These are phyloP conservation scores for Hygrophorus pudorinus DNA, from an alignment of 768 basidiomycete genomes.

Conservation along the genomic window DNA sequence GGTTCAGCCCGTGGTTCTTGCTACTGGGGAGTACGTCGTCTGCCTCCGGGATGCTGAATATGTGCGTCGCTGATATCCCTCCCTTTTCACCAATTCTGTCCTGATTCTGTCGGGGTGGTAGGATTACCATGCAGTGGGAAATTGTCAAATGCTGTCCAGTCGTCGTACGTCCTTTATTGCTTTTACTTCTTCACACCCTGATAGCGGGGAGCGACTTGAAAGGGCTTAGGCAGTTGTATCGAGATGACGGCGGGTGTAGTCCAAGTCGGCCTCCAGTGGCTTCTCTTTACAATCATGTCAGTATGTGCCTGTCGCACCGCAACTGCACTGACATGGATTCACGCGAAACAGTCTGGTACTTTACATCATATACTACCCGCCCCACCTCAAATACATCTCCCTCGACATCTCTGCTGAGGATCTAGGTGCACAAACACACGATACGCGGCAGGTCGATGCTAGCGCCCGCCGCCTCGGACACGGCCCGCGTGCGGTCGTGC, in stretches of 20 bases:
- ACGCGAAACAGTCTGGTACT: conserved; percentile 59
- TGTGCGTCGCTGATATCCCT: conserved; percentile 33
- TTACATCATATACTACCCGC: conserved; percentile 88
- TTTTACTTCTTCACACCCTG: background rate
- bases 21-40: conserved; percentile 81
- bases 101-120: conserved; percentile 18
- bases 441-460: too few species aligned
- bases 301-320: too few species aligned
- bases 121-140: conserved; percentile 79
- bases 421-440: too few species aligned
- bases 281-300: conserved; percentile 75
- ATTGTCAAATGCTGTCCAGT: conserved; percentile 72
- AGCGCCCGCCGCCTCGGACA: conserved; percentile 10
- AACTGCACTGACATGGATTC: background rate
- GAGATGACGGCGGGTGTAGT: conserved; percentile 75
- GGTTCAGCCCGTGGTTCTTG: conserved; percentile 87
- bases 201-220: background rate
- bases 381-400: conserved; percentile 62
- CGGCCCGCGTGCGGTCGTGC: conserved; percentile 24
- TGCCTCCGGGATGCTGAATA: conserved; percentile 77
- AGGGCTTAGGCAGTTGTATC: conserved; percentile 65
- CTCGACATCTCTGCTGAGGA: too few species aligned
- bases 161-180: conserved; percentile 41
- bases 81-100: background rate
- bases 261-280: conserved; percentile 79